Base-by-base conservation (phyloP, 352 stramenopile genomes). In the Globisporangium irregulare region DNA sequence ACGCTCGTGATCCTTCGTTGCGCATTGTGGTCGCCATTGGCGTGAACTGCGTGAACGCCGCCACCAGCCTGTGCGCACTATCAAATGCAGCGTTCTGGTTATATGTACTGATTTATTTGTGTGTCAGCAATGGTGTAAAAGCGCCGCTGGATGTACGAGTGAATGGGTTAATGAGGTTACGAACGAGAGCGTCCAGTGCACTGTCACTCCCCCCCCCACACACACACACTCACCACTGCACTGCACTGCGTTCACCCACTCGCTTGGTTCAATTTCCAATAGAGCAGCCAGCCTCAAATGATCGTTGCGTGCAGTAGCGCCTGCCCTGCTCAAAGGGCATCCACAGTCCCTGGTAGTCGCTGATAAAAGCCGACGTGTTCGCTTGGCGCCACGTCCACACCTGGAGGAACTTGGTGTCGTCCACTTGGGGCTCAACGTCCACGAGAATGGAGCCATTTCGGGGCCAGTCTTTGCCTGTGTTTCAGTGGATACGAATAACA, bases 401-500 rank as follows among this genome's bases (percentile, higher is more conserved):
- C 1, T 20, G 20, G n/a, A 63, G 24, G 34, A 25, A 63, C 36
- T 53, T 63, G 34, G 2, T 3, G 22, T 1, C 34, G 38, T 22
- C 58, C 58, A 38, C 58, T 20, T 51, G n/a, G 58, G 34, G 24
- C 36, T 59, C 54, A 8, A 18, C 36, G 32, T 10, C 32, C 34
- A 34, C 32, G 34, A 63, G 58, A 34, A 63, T 29, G 36, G 58
- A 63, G 58, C 58, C 34, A 53, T 63, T 51, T 22, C 15, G 36
- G 5, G 9, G 32, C 12, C 36, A 63, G 4, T 48, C 34, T 34
- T 62, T 51, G 32, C 57, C 57, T 62, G 5, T 27, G 15, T 20
- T 10, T 51, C 43, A 51, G 18, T 51, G 43, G 18, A 12, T 22
- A 51, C 38, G 20, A 38, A 20, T 32, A 32, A 32, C 27, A 32